phyloP scores from a whole-genome alignment of 257 asterid genomes.

The Primulina tabacum region DNA sequence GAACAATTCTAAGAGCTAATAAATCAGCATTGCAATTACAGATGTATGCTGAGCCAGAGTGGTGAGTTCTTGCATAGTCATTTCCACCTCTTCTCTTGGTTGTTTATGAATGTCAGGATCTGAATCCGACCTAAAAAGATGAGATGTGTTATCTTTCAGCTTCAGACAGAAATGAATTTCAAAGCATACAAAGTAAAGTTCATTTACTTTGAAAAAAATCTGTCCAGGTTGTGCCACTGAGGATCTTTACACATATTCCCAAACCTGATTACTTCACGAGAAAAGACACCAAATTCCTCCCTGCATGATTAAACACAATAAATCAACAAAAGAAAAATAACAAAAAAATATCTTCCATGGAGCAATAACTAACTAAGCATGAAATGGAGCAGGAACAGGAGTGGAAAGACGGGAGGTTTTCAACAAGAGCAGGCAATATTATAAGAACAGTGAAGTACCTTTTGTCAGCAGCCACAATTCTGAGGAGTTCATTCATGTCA shows the following conservation, averaged over 20 bases:
- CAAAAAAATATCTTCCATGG: neutral
- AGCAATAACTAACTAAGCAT: neutral
- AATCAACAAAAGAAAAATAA: slow-evolving; percentile 13
- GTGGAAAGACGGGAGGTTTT: slow-evolving; percentile 3
- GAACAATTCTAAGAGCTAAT: slow-evolving; percentile 12
- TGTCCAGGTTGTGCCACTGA: slow-evolving; percentile 91
- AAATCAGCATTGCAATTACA: slow-evolving; percentile 47
- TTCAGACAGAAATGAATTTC: slow-evolving; percentile 9
- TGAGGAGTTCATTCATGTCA: slow-evolving; percentile 78
- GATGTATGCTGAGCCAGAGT: slow-evolving; percentile 90
- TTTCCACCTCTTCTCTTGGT: slow-evolving; percentile 70
- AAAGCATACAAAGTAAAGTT: slow-evolving; percentile 19
- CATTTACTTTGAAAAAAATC: slow-evolving; percentile 77
- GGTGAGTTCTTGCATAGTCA: slow-evolving; percentile 83
- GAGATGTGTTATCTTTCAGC: slow-evolving; percentile 19
- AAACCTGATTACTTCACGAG: slow-evolving; percentile 88
- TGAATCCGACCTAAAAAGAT: slow-evolving; percentile 71
- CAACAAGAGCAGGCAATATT: slow-evolving; percentile 8
- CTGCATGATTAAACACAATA: slow-evolving; percentile 38
- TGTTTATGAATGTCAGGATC: slow-evolving; percentile 63
- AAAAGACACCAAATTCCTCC: slow-evolving; percentile 88
- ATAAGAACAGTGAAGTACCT: slow-evolving; percentile 46
- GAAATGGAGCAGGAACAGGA: neutral
- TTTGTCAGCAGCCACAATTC: slow-evolving; percentile 94
- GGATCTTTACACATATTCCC: slow-evolving; percentile 97